phyloP scores from a whole-genome alignment of 1,139 yeast species.

The Sugiyamaella sp. region DNA sequence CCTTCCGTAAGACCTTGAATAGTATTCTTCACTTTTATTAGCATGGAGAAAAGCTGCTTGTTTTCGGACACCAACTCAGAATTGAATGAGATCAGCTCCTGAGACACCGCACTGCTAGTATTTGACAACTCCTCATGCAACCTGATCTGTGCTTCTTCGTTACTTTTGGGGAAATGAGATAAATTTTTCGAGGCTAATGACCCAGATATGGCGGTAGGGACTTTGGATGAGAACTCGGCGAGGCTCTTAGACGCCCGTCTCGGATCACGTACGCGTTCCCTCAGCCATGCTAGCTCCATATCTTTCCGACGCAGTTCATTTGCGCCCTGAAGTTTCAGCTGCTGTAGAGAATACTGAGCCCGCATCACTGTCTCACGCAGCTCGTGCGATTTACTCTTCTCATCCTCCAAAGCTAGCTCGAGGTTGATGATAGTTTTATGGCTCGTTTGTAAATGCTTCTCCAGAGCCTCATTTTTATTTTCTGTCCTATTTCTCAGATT shows the following conservation, averaged over 20 bases:
- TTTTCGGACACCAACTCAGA: constrained; percentile 31
- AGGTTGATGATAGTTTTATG: constrained; percentile 25
- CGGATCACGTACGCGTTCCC: constrained; percentile 33
- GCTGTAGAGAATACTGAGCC: constrained; percentile 24
- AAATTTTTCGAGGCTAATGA: constrained; percentile 21
- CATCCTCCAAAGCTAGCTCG: constrained; percentile 22
- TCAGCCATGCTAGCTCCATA: constrained; percentile 33
- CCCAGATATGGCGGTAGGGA: constrained; percentile 32
- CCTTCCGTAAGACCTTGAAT: constrained; percentile 22
- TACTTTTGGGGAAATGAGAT: not conserved
- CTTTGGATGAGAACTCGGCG: constrained; percentile 8
- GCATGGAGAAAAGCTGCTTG: constrained; percentile 26
- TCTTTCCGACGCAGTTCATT: constrained; percentile 37
- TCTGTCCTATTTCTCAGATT: constrained; percentile 22
- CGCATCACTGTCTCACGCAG: constrained; percentile 21
- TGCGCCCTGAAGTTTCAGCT: constrained; percentile 32
- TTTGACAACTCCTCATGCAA: constrained; percentile 3
- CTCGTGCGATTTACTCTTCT: constrained; percentile 21
- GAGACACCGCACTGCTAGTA: not conserved
- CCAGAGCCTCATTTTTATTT: constrained; percentile 23
- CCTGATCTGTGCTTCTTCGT: not conserved
- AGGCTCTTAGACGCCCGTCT: constrained; percentile 27
- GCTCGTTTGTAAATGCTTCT: constrained; percentile 24
- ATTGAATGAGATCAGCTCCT: constrained; percentile 21
- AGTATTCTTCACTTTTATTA: constrained; percentile 25